These are phyloP conservation scores for Persicaria tinctoria DNA, from an alignment of 148 eudicot genomes.

Conservation along the genomic window DNA sequence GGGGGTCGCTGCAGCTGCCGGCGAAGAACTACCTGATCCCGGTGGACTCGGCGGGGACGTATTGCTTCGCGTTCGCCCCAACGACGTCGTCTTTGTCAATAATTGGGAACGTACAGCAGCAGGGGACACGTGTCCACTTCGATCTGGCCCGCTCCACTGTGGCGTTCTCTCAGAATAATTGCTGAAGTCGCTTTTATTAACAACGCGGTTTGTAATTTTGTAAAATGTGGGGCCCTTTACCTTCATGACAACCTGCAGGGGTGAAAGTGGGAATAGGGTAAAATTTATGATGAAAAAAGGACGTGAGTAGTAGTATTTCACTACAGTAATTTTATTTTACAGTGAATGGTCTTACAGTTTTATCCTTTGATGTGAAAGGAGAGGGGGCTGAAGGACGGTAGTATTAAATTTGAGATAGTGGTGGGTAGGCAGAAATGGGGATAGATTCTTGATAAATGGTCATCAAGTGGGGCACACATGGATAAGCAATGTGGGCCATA, in stretches of 20 bases:
- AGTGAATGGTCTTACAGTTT: not conserved
- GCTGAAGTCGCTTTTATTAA: conserved; percentile 16
- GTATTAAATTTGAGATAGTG: not conserved
- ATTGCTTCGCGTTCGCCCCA: conserved; percentile 52
- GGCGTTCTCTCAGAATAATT: conserved; percentile 32
- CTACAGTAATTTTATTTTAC: not conserved
- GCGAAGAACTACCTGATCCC: conserved; percentile 53
- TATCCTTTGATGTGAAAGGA: not conserved
- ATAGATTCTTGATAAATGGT: not conserved
- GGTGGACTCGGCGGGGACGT: conserved; percentile 40
- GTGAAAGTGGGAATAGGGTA: not conserved
- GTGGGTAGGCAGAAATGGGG: not conserved
- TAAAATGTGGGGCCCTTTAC: conserved; percentile 7
- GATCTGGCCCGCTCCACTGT: conserved; percentile 33
- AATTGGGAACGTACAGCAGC: conserved; percentile 60
- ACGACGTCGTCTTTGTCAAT: conserved; percentile 46
- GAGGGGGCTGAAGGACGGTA: not conserved
- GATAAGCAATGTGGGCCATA: not conserved
- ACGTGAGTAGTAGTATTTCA: not conserved
- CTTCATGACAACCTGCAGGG: not conserved
- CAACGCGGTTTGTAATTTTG: conserved; percentile 1
- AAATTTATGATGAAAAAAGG: not conserved
- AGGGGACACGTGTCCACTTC: conserved; percentile 59
- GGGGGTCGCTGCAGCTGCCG: conserved; percentile 30
- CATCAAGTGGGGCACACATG: not conserved